phyloP scores from a whole-genome alignment of 2,329 filamentous ascomycete species.

The Myotisia sp. region DNA sequence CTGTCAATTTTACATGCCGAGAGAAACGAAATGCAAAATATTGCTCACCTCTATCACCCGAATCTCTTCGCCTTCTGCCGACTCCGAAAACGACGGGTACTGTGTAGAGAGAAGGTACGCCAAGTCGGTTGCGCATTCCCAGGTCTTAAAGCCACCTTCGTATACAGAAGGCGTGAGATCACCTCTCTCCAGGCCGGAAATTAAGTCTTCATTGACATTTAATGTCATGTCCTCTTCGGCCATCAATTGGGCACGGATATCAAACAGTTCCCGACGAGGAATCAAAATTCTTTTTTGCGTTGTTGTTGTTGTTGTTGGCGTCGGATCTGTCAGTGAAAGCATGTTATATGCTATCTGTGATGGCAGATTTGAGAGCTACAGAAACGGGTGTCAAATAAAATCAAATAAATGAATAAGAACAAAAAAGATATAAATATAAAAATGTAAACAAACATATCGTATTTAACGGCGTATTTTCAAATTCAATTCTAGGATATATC shows the following conservation, averaged over 20 bases:
- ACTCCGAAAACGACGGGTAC: conserved; percentile 12
- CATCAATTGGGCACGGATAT: conserved; percentile 50
- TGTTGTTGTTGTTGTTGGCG: too few relatives aligned
- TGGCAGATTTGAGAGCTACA: too few relatives aligned
- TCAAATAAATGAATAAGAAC: background rate
- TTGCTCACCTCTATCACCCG: conserved; percentile 29
- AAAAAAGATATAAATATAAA: background rate
- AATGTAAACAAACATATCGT: background rate
- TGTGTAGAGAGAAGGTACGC: conserved; percentile 18
- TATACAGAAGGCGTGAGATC: conserved; percentile 49
- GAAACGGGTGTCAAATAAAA: background rate
- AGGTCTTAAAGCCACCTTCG: conserved; percentile 55
- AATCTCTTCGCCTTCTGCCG: conserved; percentile 18
- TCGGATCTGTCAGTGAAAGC: too few relatives aligned
- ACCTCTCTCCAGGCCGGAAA: conserved; percentile 38
- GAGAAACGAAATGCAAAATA: background rate
- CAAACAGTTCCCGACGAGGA: conserved; percentile 47
- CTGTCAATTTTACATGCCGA: background rate
- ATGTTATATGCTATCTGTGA: too few relatives aligned
- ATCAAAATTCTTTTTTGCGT: too few relatives aligned
- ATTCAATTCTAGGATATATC: too few relatives aligned
- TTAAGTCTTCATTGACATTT: conserved; percentile 31
- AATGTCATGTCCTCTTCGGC: conserved; percentile 36
- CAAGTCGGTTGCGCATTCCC: conserved; percentile 51
- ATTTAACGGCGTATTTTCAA: too few relatives aligned